A percentile compares a stretch with the other conserved stretches of the same genome.
phyloP scores from a whole-genome alignment of 2,329 filamentous ascomycete species.

The Penicillium nordicum region DNA sequence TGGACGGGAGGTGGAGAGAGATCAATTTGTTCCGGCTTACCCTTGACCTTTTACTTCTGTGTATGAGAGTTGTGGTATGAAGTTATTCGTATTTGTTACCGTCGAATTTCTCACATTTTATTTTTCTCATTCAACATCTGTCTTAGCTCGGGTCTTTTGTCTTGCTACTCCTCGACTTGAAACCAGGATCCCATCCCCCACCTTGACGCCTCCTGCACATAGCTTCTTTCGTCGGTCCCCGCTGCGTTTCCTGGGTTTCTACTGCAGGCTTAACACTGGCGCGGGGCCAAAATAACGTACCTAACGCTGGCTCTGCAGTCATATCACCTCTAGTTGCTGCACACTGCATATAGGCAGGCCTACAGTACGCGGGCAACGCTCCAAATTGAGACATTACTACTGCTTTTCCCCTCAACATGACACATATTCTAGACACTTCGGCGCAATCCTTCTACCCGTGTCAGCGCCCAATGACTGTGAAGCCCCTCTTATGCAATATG shows the following conservation, averaged over 20 bases:
- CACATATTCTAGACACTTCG: conserved; percentile 7
- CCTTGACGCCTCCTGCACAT: conserved; percentile 10
- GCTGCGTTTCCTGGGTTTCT: conserved; percentile 1
- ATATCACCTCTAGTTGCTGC: conserved; percentile 13
- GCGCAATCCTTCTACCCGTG: neutral
- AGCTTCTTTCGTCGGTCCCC: conserved; percentile 10
- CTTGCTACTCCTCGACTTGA: conserved; percentile 1
- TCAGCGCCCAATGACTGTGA: neutral
- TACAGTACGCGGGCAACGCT: neutral
- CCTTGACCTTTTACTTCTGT: neutral
- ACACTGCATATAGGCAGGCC: conserved; percentile 2
- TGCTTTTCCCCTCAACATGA: conserved; percentile 2
- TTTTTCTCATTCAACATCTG: neutral
- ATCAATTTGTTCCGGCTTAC: neutral
- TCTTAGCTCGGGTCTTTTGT: conserved; percentile 5
- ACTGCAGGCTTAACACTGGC: conserved; percentile 1
- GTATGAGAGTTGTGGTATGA: neutral
- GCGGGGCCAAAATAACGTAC: neutral
- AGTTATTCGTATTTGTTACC: conserved; percentile 1
- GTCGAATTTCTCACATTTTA: neutral
- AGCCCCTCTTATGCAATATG: neutral
- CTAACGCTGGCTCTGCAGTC: conserved; percentile 1
- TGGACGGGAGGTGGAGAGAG: neutral
- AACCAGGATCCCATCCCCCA: conserved; percentile 5
- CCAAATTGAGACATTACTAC: neutral